Base-by-base conservation (phyloP, 2,329 filamentous ascomycete genomes). In the Xylaria sp. region DNA sequence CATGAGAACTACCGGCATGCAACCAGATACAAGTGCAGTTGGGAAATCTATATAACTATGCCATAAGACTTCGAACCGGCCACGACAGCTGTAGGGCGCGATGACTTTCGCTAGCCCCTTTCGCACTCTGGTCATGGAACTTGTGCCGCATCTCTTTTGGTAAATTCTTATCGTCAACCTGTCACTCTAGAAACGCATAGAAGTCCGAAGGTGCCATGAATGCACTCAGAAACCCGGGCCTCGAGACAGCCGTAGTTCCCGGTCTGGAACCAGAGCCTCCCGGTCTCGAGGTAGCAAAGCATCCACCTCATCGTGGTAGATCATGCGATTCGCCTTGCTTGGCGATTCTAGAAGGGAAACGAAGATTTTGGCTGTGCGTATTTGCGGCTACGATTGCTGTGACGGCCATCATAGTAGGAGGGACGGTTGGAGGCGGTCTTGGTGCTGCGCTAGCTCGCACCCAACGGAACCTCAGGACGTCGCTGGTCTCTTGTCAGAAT, bases 341-440 rank as follows among this genome's bases (percentile, higher is more conserved):
- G 10, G 8, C 47, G n/a, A 13, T 3, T 19, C 49, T n/a, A 11
- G 42, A 19, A n/a, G 16, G 8, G 13, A 11, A 18, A 5, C 34
- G 7, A 19, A 50, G 18, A 54, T n/a, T 10, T 7, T 50, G 44
- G 56, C 3, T 34, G 19, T 9, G 2, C 30, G n/a, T 37, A 11
- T 4, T 18, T 3, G 23, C 50, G 1, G 39, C 42, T 10, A 34
- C 49, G n/a, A 34, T 39, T 4, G 35, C 49, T 4, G 34, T 42
- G 16, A 51, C 51, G 1, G 54, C 44, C 7, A 9, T 57, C 11
- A 52, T 60, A 2, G 49, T 57, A 10, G 46, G 44, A 8, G 53
- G 3, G 5, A 9, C 54, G 9, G 48, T 59, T 23, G 58, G 53
- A n/a, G 58, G 58, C 16, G 58, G 48, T 4, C n/a, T 59, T 6